Base-by-base conservation (phyloP, 1,284 basidiomycete genomes). In the Malassezia brasiliensis region DNA sequence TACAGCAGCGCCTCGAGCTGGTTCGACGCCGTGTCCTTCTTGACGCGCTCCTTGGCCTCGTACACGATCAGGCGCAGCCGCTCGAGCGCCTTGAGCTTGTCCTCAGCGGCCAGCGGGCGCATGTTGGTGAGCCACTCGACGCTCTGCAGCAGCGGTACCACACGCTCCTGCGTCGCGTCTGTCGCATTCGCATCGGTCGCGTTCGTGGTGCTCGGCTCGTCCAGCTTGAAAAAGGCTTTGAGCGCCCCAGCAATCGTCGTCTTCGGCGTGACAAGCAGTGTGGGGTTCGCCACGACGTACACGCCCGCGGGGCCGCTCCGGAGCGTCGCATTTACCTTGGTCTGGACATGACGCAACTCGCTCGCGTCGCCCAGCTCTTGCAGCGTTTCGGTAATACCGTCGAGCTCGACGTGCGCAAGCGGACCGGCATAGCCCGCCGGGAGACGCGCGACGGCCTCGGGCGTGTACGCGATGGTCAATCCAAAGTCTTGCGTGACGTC, bases 1-100 rank as follows among this genome's bases (percentile, higher is more conserved):
- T 99, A 99, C 17, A 96, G 77, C 75, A 91, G 93, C 25, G 85
- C 82, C 76, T 99, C 94, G 53, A 99, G 83, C 28, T 82, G 80
- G 77, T 99, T 99, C 52, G 85, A 82, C 1, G 89, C 88, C 76
- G 96, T 93, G 70, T 93, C 93, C 47, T 84, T 83, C 50, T 83
- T 82, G 28, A 79, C 80, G 72, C 89, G 90, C 17, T 83, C 81
- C 1, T 79, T 77, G 75, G 96, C 90, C 51, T 86, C 85, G 10
- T 79, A 76, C 59, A 91, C 85, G 60, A 96, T 61, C 31, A 58
- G 45, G 59, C 72, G 71, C 39, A 74, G 64, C 35, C 62, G 63
- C 56, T 73, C 70, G 48, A 67, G 63, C 45, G 65, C 61, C 30
- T 39, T 46, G 40, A 65, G 66, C 51, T 65, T 63, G 47, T 73